Conservation (phyloP, 176 grass and related monocot genomes). For the Eremochloa ophiuroides region DNA sequence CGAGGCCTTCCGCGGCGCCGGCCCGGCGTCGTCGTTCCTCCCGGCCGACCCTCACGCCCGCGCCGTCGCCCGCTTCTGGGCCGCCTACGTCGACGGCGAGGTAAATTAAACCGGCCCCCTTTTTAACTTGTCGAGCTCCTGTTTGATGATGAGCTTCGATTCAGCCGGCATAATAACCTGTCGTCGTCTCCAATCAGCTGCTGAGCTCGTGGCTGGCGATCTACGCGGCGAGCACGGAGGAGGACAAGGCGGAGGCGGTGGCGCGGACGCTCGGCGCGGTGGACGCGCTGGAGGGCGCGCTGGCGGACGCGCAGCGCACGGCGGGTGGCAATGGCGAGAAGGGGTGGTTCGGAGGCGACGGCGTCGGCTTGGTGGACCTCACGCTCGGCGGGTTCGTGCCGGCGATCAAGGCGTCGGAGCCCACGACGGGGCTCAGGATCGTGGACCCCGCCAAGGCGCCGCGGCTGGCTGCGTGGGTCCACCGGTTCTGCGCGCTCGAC, state of each 20-base stretch:
- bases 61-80: slow-evolving; percentile 55
- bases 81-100: slow-evolving; percentile 30
- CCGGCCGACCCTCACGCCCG: slow-evolving; percentile 34
- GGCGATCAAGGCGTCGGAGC: slow-evolving; percentile 33
- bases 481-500: slow-evolving; percentile 31
- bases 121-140: background rate
- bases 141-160: background rate
- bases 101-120: background rate
- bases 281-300: slow-evolving; percentile 36
- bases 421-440: slow-evolving; percentile 11
- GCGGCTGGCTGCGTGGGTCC: slow-evolving; percentile 36
- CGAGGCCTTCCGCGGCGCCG: slow-evolving; percentile 26
- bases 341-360: slow-evolving; percentile 47
- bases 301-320: background rate
- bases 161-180: background rate
- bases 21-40: too few species aligned
- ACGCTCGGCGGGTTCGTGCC: slow-evolving; percentile 33
- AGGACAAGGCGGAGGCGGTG: slow-evolving; percentile 13
- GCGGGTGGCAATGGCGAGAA: too few species aligned
- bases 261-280: background rate
- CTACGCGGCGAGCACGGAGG: background rate
- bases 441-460: slow-evolving; percentile 36
- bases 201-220: slow-evolving; percentile 21
- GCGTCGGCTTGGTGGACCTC: slow-evolving; percentile 49
- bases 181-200: background rate